Evolutionary conservation across 371 early-diverging fungal species (phyloP).

Genomic region (Actinomortierella wolfii): DNA sequence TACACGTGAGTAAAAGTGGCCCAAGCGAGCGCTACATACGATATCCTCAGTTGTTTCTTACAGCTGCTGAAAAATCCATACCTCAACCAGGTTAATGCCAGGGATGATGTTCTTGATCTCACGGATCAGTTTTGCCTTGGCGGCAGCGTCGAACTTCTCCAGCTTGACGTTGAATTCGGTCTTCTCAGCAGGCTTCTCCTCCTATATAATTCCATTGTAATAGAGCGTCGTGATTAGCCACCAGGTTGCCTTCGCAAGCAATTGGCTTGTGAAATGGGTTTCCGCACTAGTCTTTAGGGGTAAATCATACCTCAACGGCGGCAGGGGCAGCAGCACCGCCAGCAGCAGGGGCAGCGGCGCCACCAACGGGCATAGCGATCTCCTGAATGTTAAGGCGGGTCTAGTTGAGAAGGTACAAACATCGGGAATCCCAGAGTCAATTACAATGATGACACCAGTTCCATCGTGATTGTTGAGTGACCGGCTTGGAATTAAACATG

Average conservation of each 20-base stretch:
- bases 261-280: too few species aligned
- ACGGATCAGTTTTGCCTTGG: conserved; percentile 97
- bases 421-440: too few species aligned
- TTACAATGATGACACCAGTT: too few species aligned
- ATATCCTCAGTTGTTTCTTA: not conserved
- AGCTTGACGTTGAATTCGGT: conserved; percentile 94
- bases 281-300: too few species aligned
- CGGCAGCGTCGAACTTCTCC: conserved; percentile 92
- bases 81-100: conserved; percentile 93
- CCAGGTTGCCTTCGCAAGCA: too few species aligned
- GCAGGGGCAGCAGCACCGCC: conserved; percentile 72
- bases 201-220: conserved; percentile 33
- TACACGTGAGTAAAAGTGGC: not conserved
- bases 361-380: conserved; percentile 83
- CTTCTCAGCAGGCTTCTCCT: conserved; percentile 89
- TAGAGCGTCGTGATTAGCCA: too few species aligned
- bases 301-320: conserved; percentile 50
- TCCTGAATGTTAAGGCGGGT: conserved; percentile 91
- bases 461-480: too few species aligned
- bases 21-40: not conserved
- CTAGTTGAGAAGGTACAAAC: conserved; percentile 46
- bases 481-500: not conserved
- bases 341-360: conserved; percentile 66
- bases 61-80: conserved; percentile 13
- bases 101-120: conserved; percentile 95